phyloP scores from a whole-genome alignment of 2,329 filamentous ascomycete genomes.

The Alternaria sp. region DNA sequence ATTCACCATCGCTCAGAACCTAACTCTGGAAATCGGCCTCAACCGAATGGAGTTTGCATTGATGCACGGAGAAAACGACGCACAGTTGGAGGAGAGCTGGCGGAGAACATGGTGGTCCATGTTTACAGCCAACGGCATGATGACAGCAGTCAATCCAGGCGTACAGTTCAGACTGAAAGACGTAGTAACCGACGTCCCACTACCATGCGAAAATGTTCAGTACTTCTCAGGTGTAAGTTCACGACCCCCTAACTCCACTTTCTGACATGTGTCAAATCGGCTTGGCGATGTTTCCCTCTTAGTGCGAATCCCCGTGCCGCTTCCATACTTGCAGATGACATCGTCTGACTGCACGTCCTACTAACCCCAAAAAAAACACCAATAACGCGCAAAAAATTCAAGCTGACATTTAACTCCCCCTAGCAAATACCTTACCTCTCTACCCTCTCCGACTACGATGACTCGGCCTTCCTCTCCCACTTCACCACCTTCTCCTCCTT shows the following conservation, averaged over 20 bases:
- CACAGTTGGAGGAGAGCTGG: conserved; percentile 81
- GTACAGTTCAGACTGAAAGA: conserved; percentile 75
- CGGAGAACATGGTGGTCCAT: conserved; percentile 91
- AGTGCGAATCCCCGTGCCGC: conserved; percentile 4
- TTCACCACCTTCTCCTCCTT: conserved; percentile 81
- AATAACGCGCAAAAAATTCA: not conserved
- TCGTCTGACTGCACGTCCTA: conserved; percentile 9
- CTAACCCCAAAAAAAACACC: not conserved
- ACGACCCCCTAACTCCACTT: conserved; percentile 3
- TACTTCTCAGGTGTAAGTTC: conserved; percentile 59
- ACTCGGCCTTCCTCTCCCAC: conserved; percentile 74
- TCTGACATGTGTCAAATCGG: conserved; percentile 10
- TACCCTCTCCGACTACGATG: conserved; percentile 79
- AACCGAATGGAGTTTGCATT: conserved; percentile 73
- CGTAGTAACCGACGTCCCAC: conserved; percentile 70
- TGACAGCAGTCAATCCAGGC: conserved; percentile 78
- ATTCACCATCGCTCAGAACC: conserved; percentile 71
- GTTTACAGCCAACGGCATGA: conserved; percentile 83
- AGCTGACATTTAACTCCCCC: conserved; percentile 17
- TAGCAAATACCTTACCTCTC: conserved; percentile 49
- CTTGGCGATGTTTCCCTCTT: conserved; percentile 29
- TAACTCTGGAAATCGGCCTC: conserved; percentile 80
- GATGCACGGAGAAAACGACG: conserved; percentile 68
- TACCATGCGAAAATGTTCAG: conserved; percentile 85
- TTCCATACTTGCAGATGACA: conserved; percentile 1